These are phyloP conservation scores for Sporothrix brunneoviolacea DNA, from an alignment of 2,329 filamentous ascomycete genomes.

Conservation along the genomic window DNA sequence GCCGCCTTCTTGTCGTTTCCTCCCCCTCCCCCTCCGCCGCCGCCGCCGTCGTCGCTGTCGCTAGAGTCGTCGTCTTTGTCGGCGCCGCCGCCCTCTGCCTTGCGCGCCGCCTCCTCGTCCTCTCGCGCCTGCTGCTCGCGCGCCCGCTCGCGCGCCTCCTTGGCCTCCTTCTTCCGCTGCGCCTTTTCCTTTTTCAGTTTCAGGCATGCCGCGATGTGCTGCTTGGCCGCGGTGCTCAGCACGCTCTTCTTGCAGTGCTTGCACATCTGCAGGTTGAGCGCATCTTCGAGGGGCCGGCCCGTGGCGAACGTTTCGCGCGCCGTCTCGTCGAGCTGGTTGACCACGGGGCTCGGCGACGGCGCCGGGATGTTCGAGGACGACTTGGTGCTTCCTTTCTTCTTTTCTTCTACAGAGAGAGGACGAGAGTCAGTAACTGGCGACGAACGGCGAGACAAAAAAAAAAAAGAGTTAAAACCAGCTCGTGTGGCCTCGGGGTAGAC, in stretches of 20 bases:
- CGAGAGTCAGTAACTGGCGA: neutral
- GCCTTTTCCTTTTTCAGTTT: slow-evolving; percentile 79
- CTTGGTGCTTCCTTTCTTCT: slow-evolving; percentile 44
- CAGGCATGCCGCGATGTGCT: slow-evolving; percentile 77
- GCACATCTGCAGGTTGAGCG: slow-evolving; percentile 73
- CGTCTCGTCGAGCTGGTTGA: slow-evolving; percentile 66
- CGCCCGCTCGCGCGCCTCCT: slow-evolving; percentile 62
- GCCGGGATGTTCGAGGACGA: slow-evolving; percentile 36
- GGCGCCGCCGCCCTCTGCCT: slow-evolving; percentile 41
- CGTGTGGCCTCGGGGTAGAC: too few relatives aligned
- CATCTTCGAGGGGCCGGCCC: slow-evolving; percentile 74
- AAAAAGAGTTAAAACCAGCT: too few relatives aligned
- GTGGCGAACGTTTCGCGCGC: slow-evolving; percentile 74
- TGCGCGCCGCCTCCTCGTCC: slow-evolving; percentile 49
- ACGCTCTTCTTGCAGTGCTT: slow-evolving; percentile 93
- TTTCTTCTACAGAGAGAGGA: slow-evolving; percentile 31
- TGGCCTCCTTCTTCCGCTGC: slow-evolving; percentile 67
- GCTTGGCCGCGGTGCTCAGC: slow-evolving; percentile 64
- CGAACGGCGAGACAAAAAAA: neutral
- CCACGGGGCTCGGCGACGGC: slow-evolving; percentile 47
- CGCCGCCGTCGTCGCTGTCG: slow-evolving; percentile 37
- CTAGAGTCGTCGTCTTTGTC: slow-evolving; percentile 34
- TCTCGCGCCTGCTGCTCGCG: slow-evolving; percentile 54
- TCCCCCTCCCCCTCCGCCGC: too few relatives aligned
- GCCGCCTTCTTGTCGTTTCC: slow-evolving; percentile 27